Evolutionary conservation across 148 eudicot genomes (phyloP).

Genomic region (Agrostemma githago): DNA sequence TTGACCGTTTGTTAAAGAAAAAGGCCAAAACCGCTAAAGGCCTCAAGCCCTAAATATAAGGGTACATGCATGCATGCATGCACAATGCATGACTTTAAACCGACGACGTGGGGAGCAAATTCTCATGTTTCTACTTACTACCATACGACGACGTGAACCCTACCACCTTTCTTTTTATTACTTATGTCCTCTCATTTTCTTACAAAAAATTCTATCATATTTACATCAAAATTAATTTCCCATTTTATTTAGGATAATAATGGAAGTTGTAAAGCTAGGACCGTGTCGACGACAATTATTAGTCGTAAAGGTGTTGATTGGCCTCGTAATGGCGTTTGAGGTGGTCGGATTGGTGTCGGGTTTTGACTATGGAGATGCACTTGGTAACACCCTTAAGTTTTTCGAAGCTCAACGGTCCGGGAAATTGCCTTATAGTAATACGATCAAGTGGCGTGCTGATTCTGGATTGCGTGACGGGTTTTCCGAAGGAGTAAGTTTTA

Average conservation of each 20-base stretch:
- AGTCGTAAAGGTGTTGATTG: not conserved
- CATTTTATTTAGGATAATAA: not conserved
- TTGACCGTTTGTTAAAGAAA: not conserved
- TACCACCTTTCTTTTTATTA: constrained; percentile 16
- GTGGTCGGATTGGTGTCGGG: constrained; percentile 10
- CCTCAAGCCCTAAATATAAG: not conserved
- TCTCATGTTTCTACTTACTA: constrained; percentile 8
- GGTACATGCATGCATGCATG: constrained; percentile 7
- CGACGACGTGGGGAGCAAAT: constrained; percentile 29
- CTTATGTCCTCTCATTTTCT: not conserved
- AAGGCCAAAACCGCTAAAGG: not conserved
- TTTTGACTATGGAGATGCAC: constrained; percentile 51
- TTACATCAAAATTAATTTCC: too few relatives aligned
- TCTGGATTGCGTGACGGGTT: constrained; percentile 60
- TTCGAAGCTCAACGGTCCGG: constrained; percentile 82
- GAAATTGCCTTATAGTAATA: constrained; percentile 35
- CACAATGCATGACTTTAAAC: constrained; percentile 5
- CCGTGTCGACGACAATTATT: not conserved
- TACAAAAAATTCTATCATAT: constrained; percentile 12
- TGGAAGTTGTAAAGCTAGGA: constrained; percentile 12
- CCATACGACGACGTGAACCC: constrained; percentile 27
- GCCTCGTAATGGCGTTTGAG: constrained; percentile 11
- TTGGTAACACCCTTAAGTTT: constrained; percentile 51
- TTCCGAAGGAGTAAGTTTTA: constrained; percentile 48
- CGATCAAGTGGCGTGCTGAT: constrained; percentile 58